Evolutionary conservation across 2,329 filamentous ascomycete species (phyloP).

Genomic region (Fusarium devonianum): DNA sequence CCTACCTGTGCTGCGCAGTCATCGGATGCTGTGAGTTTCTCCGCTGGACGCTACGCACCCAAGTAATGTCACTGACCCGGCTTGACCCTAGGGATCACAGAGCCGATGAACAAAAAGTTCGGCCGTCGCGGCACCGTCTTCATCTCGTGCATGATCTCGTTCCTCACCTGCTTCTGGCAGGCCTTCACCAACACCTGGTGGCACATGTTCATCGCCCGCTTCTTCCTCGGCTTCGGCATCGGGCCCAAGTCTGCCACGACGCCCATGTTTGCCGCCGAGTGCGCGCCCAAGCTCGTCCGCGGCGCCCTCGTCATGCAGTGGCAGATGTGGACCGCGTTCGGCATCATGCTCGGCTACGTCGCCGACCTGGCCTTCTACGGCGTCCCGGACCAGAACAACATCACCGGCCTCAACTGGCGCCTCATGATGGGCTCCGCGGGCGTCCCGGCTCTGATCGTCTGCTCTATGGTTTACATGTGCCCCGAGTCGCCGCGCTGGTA

Average conservation of each 20-base stretch:
- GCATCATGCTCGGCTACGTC: slow-evolving; percentile 62
- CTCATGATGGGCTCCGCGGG: slow-evolving; percentile 67
- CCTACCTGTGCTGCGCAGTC: slow-evolving; percentile 72
- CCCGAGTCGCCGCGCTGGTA: slow-evolving; percentile 63
- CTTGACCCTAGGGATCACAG: slow-evolving; percentile 56
- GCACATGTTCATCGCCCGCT: slow-evolving; percentile 55
- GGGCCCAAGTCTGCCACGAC: slow-evolving; percentile 67
- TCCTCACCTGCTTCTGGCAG: slow-evolving; percentile 61
- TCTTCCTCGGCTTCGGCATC: slow-evolving; percentile 40
- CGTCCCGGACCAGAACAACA: slow-evolving; percentile 55
- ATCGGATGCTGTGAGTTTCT: slow-evolving; percentile 70
- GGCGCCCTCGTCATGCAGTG: slow-evolving; percentile 82
- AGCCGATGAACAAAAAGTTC: slow-evolving; percentile 73
- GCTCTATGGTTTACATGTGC: slow-evolving; percentile 66
- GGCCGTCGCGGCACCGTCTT: slow-evolving; percentile 77
- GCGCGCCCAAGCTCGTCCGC: slow-evolving; percentile 68
- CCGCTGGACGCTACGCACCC: too few species aligned
- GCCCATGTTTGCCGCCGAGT: slow-evolving; percentile 77
- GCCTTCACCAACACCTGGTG: slow-evolving; percentile 58
- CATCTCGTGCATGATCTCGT: slow-evolving; percentile 69
- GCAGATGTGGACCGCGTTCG: slow-evolving; percentile 62
- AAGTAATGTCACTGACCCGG: not conserved
- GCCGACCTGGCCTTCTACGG: slow-evolving; percentile 61
- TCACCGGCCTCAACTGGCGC: slow-evolving; percentile 66
- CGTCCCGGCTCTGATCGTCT: slow-evolving; percentile 56